These are phyloP conservation scores for Coemansia aciculifera DNA, from an alignment of 192 early-diverging fungal genomes.

Conservation along the genomic window DNA sequence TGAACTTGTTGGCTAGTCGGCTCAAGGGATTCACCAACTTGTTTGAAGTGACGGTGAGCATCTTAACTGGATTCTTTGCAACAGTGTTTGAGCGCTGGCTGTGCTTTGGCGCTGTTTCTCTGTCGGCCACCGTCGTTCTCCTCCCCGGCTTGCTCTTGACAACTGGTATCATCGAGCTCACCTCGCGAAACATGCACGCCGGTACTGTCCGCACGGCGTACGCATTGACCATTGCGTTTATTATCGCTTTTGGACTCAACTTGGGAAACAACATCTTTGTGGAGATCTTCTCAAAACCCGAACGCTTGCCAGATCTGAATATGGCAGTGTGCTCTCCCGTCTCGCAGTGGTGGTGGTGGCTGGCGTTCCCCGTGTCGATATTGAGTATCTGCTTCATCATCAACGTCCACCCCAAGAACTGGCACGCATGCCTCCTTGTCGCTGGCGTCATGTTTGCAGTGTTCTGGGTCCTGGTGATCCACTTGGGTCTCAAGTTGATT, in stretches of 20 bases:
- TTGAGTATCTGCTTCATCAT: slow-evolving; percentile 58
- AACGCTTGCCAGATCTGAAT: slow-evolving; percentile 20
- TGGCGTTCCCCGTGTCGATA: slow-evolving; percentile 57
- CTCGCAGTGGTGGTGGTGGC: slow-evolving; percentile 54
- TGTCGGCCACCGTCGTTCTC: slow-evolving; percentile 62
- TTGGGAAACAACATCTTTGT: slow-evolving; percentile 61
- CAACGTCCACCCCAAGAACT: slow-evolving; percentile 60
- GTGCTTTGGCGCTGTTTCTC: slow-evolving; percentile 60
- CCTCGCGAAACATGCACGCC: slow-evolving; percentile 79
- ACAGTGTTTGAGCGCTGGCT: slow-evolving; percentile 54
- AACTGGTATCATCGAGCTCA: slow-evolving; percentile 76
- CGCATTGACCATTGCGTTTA: slow-evolving; percentile 73
- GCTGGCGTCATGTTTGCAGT: slow-evolving; percentile 65
- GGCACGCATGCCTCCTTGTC: slow-evolving; percentile 65
- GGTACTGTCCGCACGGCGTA: slow-evolving; percentile 79
- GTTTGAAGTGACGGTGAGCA: slow-evolving; percentile 63
- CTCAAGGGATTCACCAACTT: slow-evolving; percentile 61
- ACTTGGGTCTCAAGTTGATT: slow-evolving; percentile 57
- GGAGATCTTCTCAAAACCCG: slow-evolving; percentile 56
- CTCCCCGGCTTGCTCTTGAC: slow-evolving; percentile 76
- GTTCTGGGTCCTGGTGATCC: slow-evolving; percentile 58
- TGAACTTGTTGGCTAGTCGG: slow-evolving; percentile 60
- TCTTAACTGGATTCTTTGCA: slow-evolving; percentile 59
- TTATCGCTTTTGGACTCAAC: slow-evolving; percentile 68
- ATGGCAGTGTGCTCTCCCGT: slow-evolving; percentile 24